phyloP scores from a whole-genome alignment of 2,329 filamentous ascomycete species.

The Dactylonectria estremocensis region DNA sequence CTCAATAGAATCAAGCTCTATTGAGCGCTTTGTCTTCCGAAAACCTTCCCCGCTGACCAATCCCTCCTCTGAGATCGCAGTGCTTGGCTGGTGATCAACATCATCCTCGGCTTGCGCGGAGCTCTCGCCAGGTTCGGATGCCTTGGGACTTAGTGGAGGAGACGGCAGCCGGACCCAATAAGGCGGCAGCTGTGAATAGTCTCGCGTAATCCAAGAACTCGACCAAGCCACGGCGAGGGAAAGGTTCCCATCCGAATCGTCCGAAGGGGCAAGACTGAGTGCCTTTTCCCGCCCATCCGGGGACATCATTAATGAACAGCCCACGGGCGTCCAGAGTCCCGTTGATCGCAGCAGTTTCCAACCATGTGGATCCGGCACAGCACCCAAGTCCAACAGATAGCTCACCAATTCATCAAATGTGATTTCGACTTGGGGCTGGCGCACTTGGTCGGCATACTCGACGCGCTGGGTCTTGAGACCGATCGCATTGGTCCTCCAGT shows the following conservation, averaged over 20 bases:
- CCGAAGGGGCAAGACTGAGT: conserved; percentile 67
- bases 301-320: conserved; percentile 69
- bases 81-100: neutral
- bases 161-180: conserved; percentile 71
- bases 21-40: neutral
- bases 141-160: conserved; percentile 25
- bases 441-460: conserved; percentile 72
- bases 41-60: conserved; percentile 15
- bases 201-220: conserved; percentile 67
- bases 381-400: conserved; percentile 76
- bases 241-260: conserved; percentile 74
- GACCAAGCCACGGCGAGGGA: conserved; percentile 72
- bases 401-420: conserved; percentile 72
- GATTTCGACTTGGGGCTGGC: conserved; percentile 68
- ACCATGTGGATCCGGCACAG: conserved; percentile 71
- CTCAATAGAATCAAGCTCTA: conserved; percentile 55
- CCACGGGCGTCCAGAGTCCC: conserved; percentile 73
- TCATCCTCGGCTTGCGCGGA: neutral
- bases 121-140: neutral
- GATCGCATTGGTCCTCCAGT: conserved; percentile 76
- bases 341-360: conserved; percentile 71
- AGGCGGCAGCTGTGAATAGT: conserved; percentile 68
- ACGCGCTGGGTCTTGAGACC: conserved; percentile 74
- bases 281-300: conserved; percentile 66
- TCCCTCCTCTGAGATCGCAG: conserved; percentile 19